Conservation (phyloP, 2,329 filamentous ascomycete species). For the Leptosphaerulina australis region DNA sequence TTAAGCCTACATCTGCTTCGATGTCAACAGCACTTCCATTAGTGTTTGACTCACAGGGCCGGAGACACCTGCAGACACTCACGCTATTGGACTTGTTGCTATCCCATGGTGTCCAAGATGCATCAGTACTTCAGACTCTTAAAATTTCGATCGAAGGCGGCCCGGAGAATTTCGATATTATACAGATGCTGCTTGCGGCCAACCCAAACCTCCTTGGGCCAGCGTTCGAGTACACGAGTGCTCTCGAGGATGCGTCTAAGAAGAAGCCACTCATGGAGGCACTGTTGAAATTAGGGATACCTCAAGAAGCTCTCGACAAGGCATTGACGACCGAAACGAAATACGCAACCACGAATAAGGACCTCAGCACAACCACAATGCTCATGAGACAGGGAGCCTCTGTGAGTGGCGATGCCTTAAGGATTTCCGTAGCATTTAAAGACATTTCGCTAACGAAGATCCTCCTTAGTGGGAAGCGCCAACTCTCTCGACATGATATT, state of each 20-base stretch:
- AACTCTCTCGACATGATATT: conserved; percentile 31
- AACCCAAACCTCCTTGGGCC: conserved; percentile 30
- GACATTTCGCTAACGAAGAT: conserved; percentile 58
- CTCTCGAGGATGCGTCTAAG: conserved; percentile 27
- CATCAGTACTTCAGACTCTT: conserved; percentile 29
- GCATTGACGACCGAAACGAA: conserved; percentile 36
- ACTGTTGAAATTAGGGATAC: conserved; percentile 36
- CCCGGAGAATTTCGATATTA: conserved; percentile 39
- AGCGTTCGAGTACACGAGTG: conserved; percentile 37
- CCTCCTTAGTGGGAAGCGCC: conserved; percentile 53
- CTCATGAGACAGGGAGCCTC: conserved; percentile 42
- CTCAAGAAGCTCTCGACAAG: conserved; percentile 38
- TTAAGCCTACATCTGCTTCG: conserved; percentile 25
- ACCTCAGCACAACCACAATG: conserved; percentile 34
- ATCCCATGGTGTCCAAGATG: conserved; percentile 31
- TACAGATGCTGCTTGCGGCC: conserved; percentile 35
- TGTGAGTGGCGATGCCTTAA: conserved; percentile 62
- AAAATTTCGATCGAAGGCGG: conserved; percentile 40
- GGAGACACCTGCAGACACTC: conserved; percentile 29
- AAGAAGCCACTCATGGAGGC: conserved; percentile 37
- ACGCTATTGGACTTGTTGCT: conserved; percentile 40
- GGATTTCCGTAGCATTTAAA: conserved; percentile 60
- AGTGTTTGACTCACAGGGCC: conserved; percentile 34
- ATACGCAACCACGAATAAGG: conserved; percentile 26
- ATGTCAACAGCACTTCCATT: conserved; percentile 39